These are phyloP conservation scores for Draba incana DNA, from an alignment of 345 rosid genomes.

Conservation along the genomic window DNA sequence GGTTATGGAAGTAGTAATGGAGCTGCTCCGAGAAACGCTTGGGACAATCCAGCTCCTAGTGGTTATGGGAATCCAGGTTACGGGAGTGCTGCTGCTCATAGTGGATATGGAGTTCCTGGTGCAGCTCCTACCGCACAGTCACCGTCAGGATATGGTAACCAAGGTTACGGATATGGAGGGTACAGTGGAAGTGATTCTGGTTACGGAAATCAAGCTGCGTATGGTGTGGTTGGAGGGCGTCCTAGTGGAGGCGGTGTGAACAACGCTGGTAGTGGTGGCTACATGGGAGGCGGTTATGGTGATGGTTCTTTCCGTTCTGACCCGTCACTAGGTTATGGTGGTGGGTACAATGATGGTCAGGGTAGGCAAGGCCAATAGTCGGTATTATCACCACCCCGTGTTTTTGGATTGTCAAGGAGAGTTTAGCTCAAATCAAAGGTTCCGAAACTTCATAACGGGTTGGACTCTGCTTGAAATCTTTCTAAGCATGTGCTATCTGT, in stretches of 20 bases:
- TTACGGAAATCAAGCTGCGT: constrained; percentile 65
- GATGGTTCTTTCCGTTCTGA: constrained; percentile 79
- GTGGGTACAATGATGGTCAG: constrained; percentile 67
- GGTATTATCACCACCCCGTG: constrained; percentile 7
- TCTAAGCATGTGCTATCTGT: constrained; percentile 56
- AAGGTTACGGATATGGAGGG: constrained; percentile 77
- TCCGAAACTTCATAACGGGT: constrained; percentile 56
- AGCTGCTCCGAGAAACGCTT: constrained; percentile 57
- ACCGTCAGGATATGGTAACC: constrained; percentile 73
- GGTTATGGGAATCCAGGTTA: constrained; percentile 84
- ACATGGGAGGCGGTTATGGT: constrained; percentile 68
- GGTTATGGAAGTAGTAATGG: constrained; percentile 33
- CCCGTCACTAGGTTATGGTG: constrained; percentile 67
- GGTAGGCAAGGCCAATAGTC: constrained; percentile 67
- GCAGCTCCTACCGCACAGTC: constrained; percentile 67
- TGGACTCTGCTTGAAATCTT: constrained; percentile 66
- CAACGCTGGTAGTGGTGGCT: constrained; percentile 52
- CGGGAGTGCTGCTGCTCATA: constrained; percentile 68
- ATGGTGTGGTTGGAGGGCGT: constrained; percentile 72
- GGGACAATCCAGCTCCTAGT: constrained; percentile 73
- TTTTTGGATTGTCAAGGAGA: constrained; percentile 40
- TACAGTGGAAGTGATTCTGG: constrained; percentile 73
- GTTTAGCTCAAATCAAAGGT: constrained; percentile 48
- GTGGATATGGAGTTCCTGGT: constrained; percentile 52
- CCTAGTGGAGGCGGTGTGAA: constrained; percentile 31